phyloP scores from a whole-genome alignment of 192 early-diverging fungal species.

The Coemansia furcata region DNA sequence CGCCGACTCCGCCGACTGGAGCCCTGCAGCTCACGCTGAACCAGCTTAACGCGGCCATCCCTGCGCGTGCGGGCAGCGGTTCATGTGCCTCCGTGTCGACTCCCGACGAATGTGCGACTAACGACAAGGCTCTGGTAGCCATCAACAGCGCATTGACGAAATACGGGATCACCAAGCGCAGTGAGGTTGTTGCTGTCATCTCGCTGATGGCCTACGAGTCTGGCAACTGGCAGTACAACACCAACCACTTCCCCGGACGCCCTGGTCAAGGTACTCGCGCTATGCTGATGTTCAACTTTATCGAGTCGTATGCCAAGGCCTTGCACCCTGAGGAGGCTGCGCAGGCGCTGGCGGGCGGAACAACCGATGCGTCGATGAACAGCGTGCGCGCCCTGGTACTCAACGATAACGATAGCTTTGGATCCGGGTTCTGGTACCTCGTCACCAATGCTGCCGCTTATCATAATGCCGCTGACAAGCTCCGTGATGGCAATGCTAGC shows the following conservation, averaged over 20 bases:
- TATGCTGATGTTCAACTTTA: constrained; percentile 51
- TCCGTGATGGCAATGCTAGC: constrained; percentile 26
- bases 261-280: constrained; percentile 48
- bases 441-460: constrained; percentile 12
- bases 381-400: constrained; percentile 42
- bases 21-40: constrained; percentile 1
- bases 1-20: neutral
- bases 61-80: constrained; percentile 3
- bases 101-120: constrained; percentile 31
- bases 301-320: constrained; percentile 29
- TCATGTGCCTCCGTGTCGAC: constrained; percentile 16
- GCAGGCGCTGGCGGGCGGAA: constrained; percentile 7
- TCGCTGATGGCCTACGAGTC: constrained; percentile 51
- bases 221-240: constrained; percentile 47
- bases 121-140: constrained; percentile 18
- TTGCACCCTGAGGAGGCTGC: constrained; percentile 16
- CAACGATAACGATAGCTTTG: constrained; percentile 49
- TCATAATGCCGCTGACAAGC: constrained; percentile 23
- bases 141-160: constrained; percentile 42
- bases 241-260: constrained; percentile 43
- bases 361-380: constrained; percentile 15
- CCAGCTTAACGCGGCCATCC: constrained; percentile 29
- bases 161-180: constrained; percentile 28
- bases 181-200: constrained; percentile 36
- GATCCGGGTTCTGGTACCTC: constrained; percentile 49